Evolutionary conservation across 306 rosid species (phyloP).

Genomic region (Cucumis melo): DNA sequence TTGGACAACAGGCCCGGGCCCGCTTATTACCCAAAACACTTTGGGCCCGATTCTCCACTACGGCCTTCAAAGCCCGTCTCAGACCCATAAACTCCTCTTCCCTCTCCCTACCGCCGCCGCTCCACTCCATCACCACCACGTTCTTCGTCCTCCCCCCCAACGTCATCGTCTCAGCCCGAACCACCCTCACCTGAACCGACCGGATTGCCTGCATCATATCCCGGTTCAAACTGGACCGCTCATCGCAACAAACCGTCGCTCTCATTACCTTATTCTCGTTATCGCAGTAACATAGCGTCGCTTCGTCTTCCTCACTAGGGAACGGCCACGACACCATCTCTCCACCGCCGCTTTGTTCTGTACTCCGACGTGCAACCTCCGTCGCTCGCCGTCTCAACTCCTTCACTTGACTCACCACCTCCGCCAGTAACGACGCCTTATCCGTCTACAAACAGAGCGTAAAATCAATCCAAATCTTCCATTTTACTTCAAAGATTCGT

Average conservation of each 20-base stretch:
- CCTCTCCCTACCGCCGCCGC: conserved; percentile 2
- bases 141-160: conserved; percentile 67
- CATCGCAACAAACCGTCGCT: conserved; percentile 71
- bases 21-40: conserved; percentile 32
- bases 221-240: conserved; percentile 54
- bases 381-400: conserved; percentile 37
- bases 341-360: background rate
- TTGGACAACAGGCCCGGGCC: conserved; percentile 17
- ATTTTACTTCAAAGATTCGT: background rate
- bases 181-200: conserved; percentile 35
- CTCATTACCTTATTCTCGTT: conserved; percentile 23
- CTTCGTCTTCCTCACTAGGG: conserved; percentile 60
- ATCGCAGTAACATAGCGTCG: conserved; percentile 34
- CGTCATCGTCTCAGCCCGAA: conserved; percentile 75
- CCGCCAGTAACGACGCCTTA: conserved; percentile 77
- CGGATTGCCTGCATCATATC: conserved; percentile 45
- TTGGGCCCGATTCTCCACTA: conserved; percentile 57
- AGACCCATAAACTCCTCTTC: conserved; percentile 28
- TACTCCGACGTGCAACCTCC: conserved; percentile 26
- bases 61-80: conserved; percentile 70
- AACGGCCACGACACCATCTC: conserved; percentile 24
- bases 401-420: conserved; percentile 64
- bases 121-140: conserved; percentile 47
- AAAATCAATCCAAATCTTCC: background rate
- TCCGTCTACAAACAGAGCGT: conserved; percentile 37